phyloP scores from a whole-genome alignment of 2,329 filamentous ascomycete genomes.

The Whalleya microplaca region DNA sequence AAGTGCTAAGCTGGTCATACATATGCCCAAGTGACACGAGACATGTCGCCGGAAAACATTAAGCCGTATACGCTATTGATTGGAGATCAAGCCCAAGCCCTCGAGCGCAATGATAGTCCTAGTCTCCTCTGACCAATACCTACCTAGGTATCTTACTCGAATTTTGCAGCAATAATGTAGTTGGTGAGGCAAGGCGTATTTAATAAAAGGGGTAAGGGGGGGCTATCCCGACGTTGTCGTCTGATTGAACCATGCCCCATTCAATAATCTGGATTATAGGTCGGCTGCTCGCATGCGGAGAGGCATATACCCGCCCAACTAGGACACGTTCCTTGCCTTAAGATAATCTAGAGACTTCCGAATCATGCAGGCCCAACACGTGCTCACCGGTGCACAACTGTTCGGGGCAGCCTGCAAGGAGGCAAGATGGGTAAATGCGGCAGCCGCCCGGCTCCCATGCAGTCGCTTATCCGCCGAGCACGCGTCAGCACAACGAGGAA shows the following conservation, averaged over 20 bases:
- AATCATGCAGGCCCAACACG: constrained; percentile 19
- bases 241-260: not conserved
- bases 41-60: not conserved
- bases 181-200: not conserved
- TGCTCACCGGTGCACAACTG: constrained; percentile 7
- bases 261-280: not conserved
- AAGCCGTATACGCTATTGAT: not conserved
- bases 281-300: constrained; percentile 11
- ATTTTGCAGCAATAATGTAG: not conserved
- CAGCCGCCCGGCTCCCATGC: constrained; percentile 5
- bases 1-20: not conserved
- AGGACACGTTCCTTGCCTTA: constrained; percentile 9
- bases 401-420: not conserved
- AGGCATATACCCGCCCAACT: constrained; percentile 9
- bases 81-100: not conserved
- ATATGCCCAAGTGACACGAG: not conserved
- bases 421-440: constrained; percentile 1
- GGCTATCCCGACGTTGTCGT: not conserved
- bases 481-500: not conserved
- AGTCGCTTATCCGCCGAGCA: not conserved
- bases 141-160: no score
- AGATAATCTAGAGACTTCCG: constrained; percentile 15
- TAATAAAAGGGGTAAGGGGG: no score
- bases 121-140: no score
- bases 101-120: no score